Base-by-base conservation (phyloP, 768 basidiomycete species). In the Xanthoconium purpureum region DNA sequence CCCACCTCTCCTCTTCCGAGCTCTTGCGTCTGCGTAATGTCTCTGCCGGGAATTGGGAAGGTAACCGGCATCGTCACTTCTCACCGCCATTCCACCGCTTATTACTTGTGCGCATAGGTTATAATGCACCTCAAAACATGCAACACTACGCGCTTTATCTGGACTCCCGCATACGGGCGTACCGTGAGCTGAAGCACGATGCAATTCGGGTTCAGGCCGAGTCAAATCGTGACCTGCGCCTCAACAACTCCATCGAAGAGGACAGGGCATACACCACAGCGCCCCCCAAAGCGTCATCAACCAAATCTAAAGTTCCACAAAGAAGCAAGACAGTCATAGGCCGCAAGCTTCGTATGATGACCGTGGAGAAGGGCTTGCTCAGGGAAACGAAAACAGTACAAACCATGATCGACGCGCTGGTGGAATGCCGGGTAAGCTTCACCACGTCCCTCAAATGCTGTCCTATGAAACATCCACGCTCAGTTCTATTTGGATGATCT, bases 401-500 rank as follows among this genome's bases (percentile, higher is more conserved):
- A 73, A 80, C 78, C 63, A 88, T 94, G 84, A 87, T 98, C 64
- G 93, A 96, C 69, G 70, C 88, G 1, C 75, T 98, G 60, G 82
- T 94, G 33, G 90, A 92, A 69, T 94, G 94, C 71, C 81, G 89
- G 70, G 94, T 95, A 68, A 64, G 91, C 78, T 32, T 45, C 37
- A 30, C 40, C 50, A 39, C 47, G 24, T 32, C 2, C 20, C 18
- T 45, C 28, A 47, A 42, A 29, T 45, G 4, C 60, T 42, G 11
- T 35, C 35, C 28, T 36, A 44, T 33, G 33, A 54, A 18, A 57
- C 39, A 43, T 45, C 35, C 40, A 8, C 37, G 20, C 50, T 7
- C 56, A 97, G 91, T 97, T 98, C 73, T 99, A 96, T 69, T 74
- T 94, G 40, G 96, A 98, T 62, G 87, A 97, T 66, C 76, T 98